Conservation (phyloP, 2,329 filamentous ascomycete genomes). For the Zymoseptoria pseudotritici region DNA sequence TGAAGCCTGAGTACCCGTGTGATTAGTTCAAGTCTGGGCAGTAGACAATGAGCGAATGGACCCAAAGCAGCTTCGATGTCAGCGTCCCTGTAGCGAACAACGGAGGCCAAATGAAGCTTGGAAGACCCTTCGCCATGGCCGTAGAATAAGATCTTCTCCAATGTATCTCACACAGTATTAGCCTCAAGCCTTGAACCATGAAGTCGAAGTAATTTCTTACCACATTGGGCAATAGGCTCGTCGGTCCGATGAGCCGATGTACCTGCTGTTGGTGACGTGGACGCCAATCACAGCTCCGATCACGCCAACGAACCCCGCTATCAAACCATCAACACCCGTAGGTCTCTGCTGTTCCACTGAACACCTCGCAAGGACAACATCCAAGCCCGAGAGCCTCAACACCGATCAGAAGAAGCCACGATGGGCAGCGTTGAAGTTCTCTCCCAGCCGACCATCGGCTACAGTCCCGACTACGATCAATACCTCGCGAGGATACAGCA, state of each 20-base stretch:
- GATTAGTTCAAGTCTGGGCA: too few species aligned
- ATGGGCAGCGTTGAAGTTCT: background rate
- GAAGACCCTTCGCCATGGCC: too few species aligned
- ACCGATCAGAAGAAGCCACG: background rate
- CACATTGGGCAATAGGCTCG: background rate
- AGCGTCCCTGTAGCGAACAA: too few species aligned
- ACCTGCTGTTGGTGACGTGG: background rate
- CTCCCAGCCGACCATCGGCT: constrained; percentile 51
- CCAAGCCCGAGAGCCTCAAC: background rate
- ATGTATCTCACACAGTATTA: too few species aligned
- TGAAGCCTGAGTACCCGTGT: background rate
- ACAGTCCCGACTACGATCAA: constrained; percentile 48
- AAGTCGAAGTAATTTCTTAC: background rate
- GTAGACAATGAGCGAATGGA: too few species aligned
- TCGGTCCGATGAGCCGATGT: background rate
- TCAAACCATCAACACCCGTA: background rate
- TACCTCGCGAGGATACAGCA: constrained; percentile 46
- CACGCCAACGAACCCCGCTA: background rate
- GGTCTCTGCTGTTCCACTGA: background rate
- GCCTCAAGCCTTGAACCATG: too few species aligned
- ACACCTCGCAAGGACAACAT: background rate
- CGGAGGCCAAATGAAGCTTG: too few species aligned
- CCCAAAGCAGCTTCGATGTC: too few species aligned
- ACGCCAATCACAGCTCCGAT: background rate
- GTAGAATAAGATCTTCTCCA: too few species aligned